These are phyloP conservation scores for Rhizoclosmatium sp. DNA, from an alignment of 192 early-diverging fungal species.

Conservation along the genomic window DNA sequence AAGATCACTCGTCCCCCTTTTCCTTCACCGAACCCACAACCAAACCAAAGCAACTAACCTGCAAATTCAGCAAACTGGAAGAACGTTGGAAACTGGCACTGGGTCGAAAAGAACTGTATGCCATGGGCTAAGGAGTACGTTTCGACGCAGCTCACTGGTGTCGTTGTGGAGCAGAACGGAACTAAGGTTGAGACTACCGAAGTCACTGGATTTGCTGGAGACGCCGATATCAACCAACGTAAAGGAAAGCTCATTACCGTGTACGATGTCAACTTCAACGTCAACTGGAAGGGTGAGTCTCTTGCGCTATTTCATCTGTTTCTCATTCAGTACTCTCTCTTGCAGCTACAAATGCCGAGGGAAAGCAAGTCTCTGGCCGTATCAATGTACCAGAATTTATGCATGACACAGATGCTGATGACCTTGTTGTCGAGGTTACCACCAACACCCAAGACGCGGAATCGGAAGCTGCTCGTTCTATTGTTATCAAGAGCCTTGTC, in stretches of 20 bases:
- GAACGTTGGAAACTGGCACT: constrained; percentile 10
- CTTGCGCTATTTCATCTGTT: neutral
- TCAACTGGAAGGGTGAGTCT: constrained; percentile 72
- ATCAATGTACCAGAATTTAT: constrained; percentile 90
- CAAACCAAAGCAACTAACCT: neutral
- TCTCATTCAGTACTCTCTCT: neutral
- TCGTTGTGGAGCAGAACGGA: constrained; percentile 63
- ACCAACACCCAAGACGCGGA: constrained; percentile 58
- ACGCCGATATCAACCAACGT: constrained; percentile 93
- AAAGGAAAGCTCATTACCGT: constrained; percentile 97
- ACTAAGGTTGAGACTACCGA: constrained; percentile 64
- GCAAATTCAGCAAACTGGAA: constrained; percentile 9
- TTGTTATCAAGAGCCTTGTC: constrained; percentile 73
- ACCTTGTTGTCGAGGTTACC: constrained; percentile 80
- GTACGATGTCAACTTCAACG: constrained; percentile 83
- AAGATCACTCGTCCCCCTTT: too few relatives aligned
- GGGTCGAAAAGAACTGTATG: constrained; percentile 91
- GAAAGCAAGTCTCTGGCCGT: constrained; percentile 70
- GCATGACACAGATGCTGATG: constrained; percentile 85
- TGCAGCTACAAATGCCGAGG: constrained; percentile 52
- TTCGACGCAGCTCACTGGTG: constrained; percentile 64
- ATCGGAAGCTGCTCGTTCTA: constrained; percentile 67
- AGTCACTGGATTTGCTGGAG: constrained; percentile 77
- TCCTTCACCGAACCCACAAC: too few relatives aligned
- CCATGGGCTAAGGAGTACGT: constrained; percentile 91